Evolutionary conservation across 768 basidiomycete genomes (phyloP).

Genomic region (Guyanaporus albipodus): DNA sequence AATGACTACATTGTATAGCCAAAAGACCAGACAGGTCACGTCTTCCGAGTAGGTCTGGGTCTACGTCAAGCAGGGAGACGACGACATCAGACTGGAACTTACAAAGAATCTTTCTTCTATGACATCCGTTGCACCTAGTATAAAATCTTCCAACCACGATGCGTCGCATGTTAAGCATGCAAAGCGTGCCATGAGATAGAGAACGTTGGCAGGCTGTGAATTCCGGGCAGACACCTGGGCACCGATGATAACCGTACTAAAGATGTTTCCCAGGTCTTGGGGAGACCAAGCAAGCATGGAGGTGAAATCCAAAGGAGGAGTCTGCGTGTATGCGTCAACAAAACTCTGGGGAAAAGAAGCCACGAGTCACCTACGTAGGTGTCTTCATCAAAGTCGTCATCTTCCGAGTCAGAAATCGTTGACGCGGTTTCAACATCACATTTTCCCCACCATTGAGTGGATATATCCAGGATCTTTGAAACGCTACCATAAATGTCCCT

Average conservation of each 20-base stretch:
- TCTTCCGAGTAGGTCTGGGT: conserved; percentile 78
- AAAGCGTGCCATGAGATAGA: conserved; percentile 90
- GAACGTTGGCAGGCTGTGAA: conserved; percentile 82
- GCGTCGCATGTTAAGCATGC: conserved; percentile 90
- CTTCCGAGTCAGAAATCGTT: conserved; percentile 44
- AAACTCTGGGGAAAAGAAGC: background rate
- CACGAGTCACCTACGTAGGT: conserved; percentile 42
- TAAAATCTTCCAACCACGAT: conserved; percentile 88
- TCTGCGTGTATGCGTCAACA: conserved; percentile 38
- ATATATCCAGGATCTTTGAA: conserved; percentile 51
- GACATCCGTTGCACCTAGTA: conserved; percentile 85
- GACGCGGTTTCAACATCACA: conserved; percentile 42
- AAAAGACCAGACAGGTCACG: conserved; percentile 83
- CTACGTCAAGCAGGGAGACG: conserved; percentile 10
- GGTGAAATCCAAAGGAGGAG: conserved; percentile 70
- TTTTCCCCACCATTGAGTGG: conserved; percentile 65
- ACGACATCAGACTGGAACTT: conserved; percentile 33
- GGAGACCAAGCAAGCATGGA: conserved; percentile 95
- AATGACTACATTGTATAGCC: conserved; percentile 88
- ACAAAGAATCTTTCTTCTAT: conserved; percentile 94
- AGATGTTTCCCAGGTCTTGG: conserved; percentile 67
- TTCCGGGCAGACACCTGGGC: conserved; percentile 69
- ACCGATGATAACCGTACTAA: conserved; percentile 77
- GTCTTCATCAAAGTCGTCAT: conserved; percentile 46
- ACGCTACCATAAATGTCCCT: conserved; percentile 57